Conservation (phyloP, 352 stramenopile genomes). For the Thalassiosira exigua region DNA sequence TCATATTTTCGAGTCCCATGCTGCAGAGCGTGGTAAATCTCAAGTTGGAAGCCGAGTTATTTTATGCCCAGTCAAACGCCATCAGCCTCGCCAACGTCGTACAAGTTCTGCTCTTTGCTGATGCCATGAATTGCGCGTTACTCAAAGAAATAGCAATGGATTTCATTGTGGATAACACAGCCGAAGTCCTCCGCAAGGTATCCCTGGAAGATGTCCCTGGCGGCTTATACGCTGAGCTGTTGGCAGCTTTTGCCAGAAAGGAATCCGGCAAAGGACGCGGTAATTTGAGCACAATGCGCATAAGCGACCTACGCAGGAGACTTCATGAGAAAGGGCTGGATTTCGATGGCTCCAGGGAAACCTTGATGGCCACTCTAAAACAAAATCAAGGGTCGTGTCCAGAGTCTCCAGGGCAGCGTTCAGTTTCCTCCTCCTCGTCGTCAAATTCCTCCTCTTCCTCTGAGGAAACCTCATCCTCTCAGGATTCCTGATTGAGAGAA, state of each 20-base stretch:
- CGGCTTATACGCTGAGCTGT: slow-evolving; percentile 1
- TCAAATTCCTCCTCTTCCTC: too few species aligned
- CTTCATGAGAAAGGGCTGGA: neutral
- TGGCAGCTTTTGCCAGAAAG: neutral
- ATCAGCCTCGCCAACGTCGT: neutral
- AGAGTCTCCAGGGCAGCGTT: too few species aligned
- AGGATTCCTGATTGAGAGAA: too few species aligned
- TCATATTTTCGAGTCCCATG: neutral
- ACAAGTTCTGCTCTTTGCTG: slow-evolving; percentile 7
- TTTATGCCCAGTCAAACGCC: neutral
- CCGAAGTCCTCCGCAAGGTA: neutral
- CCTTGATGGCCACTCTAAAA: neutral
- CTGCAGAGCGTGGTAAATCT: neutral
- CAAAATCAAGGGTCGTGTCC: too few species aligned
- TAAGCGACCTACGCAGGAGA: neutral
- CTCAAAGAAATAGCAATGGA: slow-evolving; percentile 9
- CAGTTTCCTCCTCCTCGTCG: too few species aligned
- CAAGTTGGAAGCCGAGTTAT: slow-evolving; percentile 9
- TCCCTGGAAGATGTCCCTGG: neutral
- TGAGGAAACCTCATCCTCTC: too few species aligned
- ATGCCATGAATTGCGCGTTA: neutral
- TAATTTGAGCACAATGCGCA: slow-evolving; percentile 10
- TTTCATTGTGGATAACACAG: neutral
- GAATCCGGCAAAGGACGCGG: neutral
- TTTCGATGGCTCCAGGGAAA: slow-evolving; percentile 3